These are phyloP conservation scores for Scutellaria minor DNA, from an alignment of 257 asterid genomes.

Conservation along the genomic window DNA sequence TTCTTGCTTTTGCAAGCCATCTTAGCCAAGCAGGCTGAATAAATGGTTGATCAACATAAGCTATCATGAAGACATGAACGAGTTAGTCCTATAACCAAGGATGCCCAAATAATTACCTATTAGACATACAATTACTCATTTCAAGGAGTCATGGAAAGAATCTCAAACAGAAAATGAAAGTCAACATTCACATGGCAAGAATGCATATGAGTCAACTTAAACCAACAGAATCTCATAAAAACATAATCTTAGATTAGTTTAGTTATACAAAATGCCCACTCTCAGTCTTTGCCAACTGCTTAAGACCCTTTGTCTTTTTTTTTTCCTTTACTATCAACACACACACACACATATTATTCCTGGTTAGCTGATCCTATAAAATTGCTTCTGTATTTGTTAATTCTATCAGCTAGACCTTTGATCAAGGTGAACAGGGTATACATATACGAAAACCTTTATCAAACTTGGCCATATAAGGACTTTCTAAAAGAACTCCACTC, in stretches of 20 bases:
- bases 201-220: slow-evolving; percentile 11
- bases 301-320: slow-evolving; percentile 1
- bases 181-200: neutral
- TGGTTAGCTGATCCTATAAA: neutral
- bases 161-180: slow-evolving; percentile 23
- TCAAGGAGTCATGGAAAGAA: slow-evolving; percentile 6
- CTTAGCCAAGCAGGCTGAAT: slow-evolving; percentile 13
- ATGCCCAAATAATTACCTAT: neutral
- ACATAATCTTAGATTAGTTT: slow-evolving; percentile 3
- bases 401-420: neutral
- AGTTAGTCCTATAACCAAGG: slow-evolving; percentile 9
- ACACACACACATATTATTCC: too few species aligned
- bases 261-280: neutral
- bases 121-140: neutral
- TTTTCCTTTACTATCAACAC: neutral
- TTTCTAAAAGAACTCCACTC: slow-evolving; percentile 17
- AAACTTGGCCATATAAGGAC: slow-evolving; percentile 17
- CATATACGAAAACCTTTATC: slow-evolving; percentile 1
- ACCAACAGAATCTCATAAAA: slow-evolving; percentile 5
- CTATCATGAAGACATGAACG: slow-evolving; percentile 7
- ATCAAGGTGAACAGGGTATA: slow-evolving; percentile 13
- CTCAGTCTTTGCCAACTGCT: slow-evolving; percentile 25
- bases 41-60: slow-evolving; percentile 28
- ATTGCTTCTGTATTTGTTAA: neutral
- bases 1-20: slow-evolving; percentile 27